These are phyloP conservation scores for Lepidium aucheri DNA, from an alignment of 345 rosid genomes.

Conservation along the genomic window DNA sequence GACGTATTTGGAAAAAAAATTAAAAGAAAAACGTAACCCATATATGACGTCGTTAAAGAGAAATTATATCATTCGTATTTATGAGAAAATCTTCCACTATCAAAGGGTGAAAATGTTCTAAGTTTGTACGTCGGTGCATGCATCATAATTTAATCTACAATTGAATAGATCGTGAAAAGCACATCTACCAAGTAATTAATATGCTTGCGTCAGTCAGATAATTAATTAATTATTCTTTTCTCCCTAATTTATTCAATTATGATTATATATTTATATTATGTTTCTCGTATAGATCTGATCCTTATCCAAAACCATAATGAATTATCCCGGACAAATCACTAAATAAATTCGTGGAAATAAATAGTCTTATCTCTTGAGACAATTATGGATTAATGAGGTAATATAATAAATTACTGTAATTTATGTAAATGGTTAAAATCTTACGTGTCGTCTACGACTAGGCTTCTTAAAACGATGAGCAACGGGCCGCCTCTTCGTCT, in stretches of 20 bases:
- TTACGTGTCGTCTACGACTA: slow-evolving; percentile 32
- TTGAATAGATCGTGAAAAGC: not conserved
- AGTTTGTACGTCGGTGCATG: slow-evolving; percentile 10
- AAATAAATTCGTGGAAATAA: not conserved
- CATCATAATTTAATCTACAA: not conserved
- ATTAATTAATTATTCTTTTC: not conserved
- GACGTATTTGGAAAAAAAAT: not conserved
- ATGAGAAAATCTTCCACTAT: not conserved
- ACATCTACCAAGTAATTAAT: not conserved
- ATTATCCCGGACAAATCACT: not conserved
- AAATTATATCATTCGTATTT: not conserved
- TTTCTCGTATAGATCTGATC: not conserved
- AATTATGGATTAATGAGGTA: not conserved
- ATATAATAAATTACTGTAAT: not conserved
- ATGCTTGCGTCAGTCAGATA: not conserved
- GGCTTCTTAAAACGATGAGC: not conserved
- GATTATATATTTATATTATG: too few species aligned
- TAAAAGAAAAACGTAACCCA: not conserved
- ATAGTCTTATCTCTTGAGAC: not conserved
- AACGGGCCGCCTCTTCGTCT: slow-evolving; percentile 29
- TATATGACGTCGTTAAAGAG: not conserved
- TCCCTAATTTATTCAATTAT: not conserved
- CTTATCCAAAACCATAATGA: not conserved
- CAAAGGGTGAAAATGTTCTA: not conserved
- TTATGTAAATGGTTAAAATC: not conserved